Evolutionary conservation across 176 grass and related monocot species (phyloP), one percentile per base, ranked within the genome.

Genomic region (Eragrostis nindensis): DNA sequence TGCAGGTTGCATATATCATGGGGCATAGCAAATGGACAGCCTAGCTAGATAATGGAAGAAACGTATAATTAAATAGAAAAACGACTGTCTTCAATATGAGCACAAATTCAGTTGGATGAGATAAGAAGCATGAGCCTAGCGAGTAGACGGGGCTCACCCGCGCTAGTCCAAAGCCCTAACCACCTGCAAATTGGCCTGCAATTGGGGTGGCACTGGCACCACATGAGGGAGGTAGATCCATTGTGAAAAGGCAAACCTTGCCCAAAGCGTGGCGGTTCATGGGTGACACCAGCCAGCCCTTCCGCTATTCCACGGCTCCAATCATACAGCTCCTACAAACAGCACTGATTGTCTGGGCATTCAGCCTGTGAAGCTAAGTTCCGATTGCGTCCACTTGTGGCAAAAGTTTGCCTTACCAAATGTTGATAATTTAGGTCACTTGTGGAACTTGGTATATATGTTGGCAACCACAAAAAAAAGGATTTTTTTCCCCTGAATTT

Each of bases 211-310:
- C 17, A 16, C 8, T 68, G 50, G 22, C 74, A 61, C 26, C 12
- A 70, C 5, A 27, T 29, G 11, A 52, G 15, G 45, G 26, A 77
- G 82, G 64, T 70, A 70, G 72, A 84, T 84, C 73, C 59, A 76
- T 43, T 25, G 27, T 12, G 67, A 27, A 43, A 43, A 65, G n/a
- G 60, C 5, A 36, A 17, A 12, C 14, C 43, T 64, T 49, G 42
- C 81, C 46, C 55, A 54, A 56, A 75, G 47, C 32, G 47, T 66
- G 60, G 55, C 61, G 42, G 40, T 71, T 42, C 78, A 71, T 71
- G 79, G 18, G 70, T 60, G 13, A 24, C 66, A 80, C 26, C 62
- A 30, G 22, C 39, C 21, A 60, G 1, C 42, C 47, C 22, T 69
- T 70, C 39, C 64, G 43, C 16, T 17, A 18, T 19, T 43, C 9